phyloP scores from a whole-genome alignment of 768 basidiomycete species.

The Lyophyllum shimeji region DNA sequence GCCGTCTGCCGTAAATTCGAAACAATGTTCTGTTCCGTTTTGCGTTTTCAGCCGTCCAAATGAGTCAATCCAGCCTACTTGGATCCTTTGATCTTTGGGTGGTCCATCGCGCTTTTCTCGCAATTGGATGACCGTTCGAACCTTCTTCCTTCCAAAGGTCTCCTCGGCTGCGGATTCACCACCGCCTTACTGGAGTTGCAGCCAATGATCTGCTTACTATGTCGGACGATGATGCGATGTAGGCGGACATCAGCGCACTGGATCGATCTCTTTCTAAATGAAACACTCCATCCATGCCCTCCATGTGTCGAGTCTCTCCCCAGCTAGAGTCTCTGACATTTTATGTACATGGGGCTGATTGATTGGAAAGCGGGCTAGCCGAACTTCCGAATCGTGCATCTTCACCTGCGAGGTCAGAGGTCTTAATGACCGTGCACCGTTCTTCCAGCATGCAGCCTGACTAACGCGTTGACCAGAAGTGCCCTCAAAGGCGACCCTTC shows the following conservation, averaged over 20 bases:
- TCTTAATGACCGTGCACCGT: constrained; percentile 18
- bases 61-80: constrained; percentile 9
- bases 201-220: constrained; percentile 1
- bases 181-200: neutral
- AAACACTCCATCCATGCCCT: constrained; percentile 13
- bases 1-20: constrained; percentile 3
- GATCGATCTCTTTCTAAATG: constrained; percentile 9
- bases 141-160: neutral
- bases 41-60: constrained; percentile 8
- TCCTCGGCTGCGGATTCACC: constrained; percentile 1
- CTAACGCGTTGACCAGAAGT: constrained; percentile 15
- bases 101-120: constrained; percentile 36
- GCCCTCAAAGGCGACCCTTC: constrained; percentile 13
- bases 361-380: constrained; percentile 17
- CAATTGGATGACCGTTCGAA: constrained; percentile 7
- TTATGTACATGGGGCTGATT: constrained; percentile 19
- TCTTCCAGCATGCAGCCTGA: constrained; percentile 14
- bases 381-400: constrained; percentile 15
- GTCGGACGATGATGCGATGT: constrained; percentile 20
- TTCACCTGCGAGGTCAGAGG: constrained; percentile 12
- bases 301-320: constrained; percentile 11
- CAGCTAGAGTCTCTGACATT: constrained; percentile 13
- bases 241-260: constrained; percentile 14
- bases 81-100: constrained; percentile 17
- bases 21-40: constrained; percentile 14